Evolutionary conservation across 2,329 filamentous ascomycete genomes (phyloP), one percentile per base, ranked within the genome.

Genomic region (Penicillium concentricum): DNA sequence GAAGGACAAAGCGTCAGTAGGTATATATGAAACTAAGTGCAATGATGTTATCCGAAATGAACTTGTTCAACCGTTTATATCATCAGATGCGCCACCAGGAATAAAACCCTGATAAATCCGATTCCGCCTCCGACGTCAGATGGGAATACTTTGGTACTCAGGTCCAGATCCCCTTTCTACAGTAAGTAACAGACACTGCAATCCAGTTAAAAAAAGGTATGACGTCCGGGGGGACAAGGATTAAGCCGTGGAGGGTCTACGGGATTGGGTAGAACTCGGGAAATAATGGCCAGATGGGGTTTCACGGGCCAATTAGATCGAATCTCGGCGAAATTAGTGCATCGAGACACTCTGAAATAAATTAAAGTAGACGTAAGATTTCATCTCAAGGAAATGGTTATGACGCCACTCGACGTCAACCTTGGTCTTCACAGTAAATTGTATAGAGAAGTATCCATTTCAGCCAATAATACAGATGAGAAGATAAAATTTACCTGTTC

Each of bases 51-150:
- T 41, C 18, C 24, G 12, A n/a, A 51, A 39, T 39, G 26, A 41
- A 30, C 53, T 51, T 55, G 45, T 45, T 22, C 41, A 49, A 46
- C 56, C 53, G 57, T 61, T 62, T 65, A 64, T 65, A 64, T 62
- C 49, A 49, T 56, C 28, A 42, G 41, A 55, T 26, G 39, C 54
- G 50, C 50, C 59, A 64, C 51, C 16, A 8, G 47, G 10, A 24
- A 50, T 28, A 53, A 63, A 66, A 64, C 60, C 30, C n/a, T 56
- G 52, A 41, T 56, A 49, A 49, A 35, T 18, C 16, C 32, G 2
- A 44, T 26, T 34, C 20, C 59, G 67, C 66, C 66, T 67, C 61
- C 61, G 64, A 69, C 66, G 67, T 69, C 67, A 69, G 66, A 58
- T 44, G 51, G n/a, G 28, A 42, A 49, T 10, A 15, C 28, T 8